Base-by-base conservation (phyloP, 768 basidiomycete genomes). In the Hericium alpestre region DNA sequence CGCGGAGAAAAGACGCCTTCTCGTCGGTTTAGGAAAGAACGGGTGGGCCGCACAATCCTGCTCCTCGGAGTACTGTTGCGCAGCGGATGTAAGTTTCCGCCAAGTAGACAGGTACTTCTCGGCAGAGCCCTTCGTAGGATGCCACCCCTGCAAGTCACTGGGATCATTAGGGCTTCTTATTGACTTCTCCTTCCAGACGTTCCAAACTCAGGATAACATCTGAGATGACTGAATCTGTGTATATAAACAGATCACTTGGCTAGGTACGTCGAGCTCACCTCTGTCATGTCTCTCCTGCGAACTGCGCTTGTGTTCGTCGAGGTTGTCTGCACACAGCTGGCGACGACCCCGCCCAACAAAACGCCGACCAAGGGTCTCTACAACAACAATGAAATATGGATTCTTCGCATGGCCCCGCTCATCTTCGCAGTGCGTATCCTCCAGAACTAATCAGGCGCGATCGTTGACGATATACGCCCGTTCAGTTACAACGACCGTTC, bases 301-400 rank as follows among this genome's bases (percentile, higher is more conserved):
- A 75, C 75, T 16, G 62, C 68, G 38, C 75, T 84, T 56, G 73
- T 79, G 61, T 61, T 73, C 38, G 57, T 78, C 38, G 81, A 83
- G 59, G 78, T 80, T 2, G 51, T 75, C 25, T 72, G 70, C 64
- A 79, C 82, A 62, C 76, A 80, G 39, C 61, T 74, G 0, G 82
- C 79, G 0, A 79, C 73, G 61, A 78, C 78, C 0, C 80, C 82
- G 0, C 82, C 82, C 1, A 80, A 83, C 64, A 79, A 78, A 10
- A 79, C 80, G 0, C 75, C 72, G 0, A 57, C 64, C 38, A 79
- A 79, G 55, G 71, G 70, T 9, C 71, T 81, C 5, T 83, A 81
- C 63, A 76, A 81, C 65, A 80, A 76, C 0, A 71, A 79, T 16
- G 76, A 78, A 64, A 68, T 76, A 39, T 76, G 73, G 61, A 70